These are phyloP conservation scores for barrel medic (Medicago truncatula) DNA, from an alignment of 306 rosid genomes.

Conservation along the genomic window DNA sequence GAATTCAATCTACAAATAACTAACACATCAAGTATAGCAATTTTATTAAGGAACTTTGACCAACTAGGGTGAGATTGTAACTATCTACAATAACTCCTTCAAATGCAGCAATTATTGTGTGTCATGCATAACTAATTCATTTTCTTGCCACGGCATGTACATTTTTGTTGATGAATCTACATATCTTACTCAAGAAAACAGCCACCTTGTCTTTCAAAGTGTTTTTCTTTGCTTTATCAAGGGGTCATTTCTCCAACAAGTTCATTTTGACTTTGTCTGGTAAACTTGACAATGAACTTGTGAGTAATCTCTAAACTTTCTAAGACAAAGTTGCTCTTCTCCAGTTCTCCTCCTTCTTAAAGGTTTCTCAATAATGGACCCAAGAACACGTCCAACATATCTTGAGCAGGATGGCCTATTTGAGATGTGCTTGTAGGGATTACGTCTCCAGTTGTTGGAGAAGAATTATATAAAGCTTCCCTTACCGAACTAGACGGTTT, in stretches of 20 bases:
- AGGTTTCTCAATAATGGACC: slow-evolving; percentile 75
- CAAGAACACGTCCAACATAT: slow-evolving; percentile 78
- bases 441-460: slow-evolving; percentile 43
- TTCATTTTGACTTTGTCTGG: slow-evolving; percentile 45
- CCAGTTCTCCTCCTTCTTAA: slow-evolving; percentile 53
- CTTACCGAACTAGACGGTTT: slow-evolving; percentile 37
- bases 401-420: slow-evolving; percentile 74
- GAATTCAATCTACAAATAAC: slow-evolving; percentile 37
- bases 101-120: slow-evolving; percentile 9
- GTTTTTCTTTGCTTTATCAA: slow-evolving; percentile 61
- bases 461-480: slow-evolving; percentile 40
- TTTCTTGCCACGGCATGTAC: slow-evolving; percentile 30
- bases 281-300: slow-evolving; percentile 41
- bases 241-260: slow-evolving; percentile 45
- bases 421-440: slow-evolving; percentile 32
- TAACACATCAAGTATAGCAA: slow-evolving; percentile 16
- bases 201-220: slow-evolving; percentile 73
- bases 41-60: slow-evolving; percentile 6
- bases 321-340: slow-evolving; percentile 44
- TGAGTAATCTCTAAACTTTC: slow-evolving; percentile 45
- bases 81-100: neutral
- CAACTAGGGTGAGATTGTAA: slow-evolving; percentile 21
- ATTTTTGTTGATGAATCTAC: slow-evolving; percentile 20
- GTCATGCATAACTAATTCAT: slow-evolving; percentile 3
- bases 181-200: slow-evolving; percentile 59